Evolutionary conservation across 768 basidiomycete species (phyloP).

Genomic region (Solioccasus polychromus): DNA sequence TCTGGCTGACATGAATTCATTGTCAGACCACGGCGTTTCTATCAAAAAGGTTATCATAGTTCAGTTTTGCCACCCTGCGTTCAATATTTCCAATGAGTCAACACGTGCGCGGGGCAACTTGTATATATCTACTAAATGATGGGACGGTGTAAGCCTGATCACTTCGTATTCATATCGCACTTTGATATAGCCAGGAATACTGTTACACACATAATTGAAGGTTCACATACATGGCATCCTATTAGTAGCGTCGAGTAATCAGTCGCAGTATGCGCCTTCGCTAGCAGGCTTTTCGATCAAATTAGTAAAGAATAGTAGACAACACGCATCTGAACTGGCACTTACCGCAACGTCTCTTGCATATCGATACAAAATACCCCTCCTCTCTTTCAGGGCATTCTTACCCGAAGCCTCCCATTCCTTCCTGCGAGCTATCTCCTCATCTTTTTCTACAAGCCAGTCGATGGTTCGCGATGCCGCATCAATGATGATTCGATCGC

Average conservation of each 20-base stretch:
- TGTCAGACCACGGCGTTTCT: too few species aligned
- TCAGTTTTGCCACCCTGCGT: too few species aligned
- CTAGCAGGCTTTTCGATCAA: constrained; percentile 61
- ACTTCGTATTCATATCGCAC: too few species aligned
- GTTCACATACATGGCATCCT: too few species aligned
- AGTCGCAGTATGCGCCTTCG: constrained; percentile 82
- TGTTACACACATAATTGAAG: constrained; percentile 4
- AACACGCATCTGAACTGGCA: constrained; percentile 13
- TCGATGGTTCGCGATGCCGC: constrained; percentile 59
- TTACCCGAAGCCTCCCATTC: constrained; percentile 73
- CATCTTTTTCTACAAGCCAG: constrained; percentile 70
- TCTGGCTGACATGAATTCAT: too few species aligned
- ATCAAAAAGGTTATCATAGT: too few species aligned
- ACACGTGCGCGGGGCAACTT: too few species aligned
- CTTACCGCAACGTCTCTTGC: constrained; percentile 84
- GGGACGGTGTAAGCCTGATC: too few species aligned
- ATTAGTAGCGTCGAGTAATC: constrained; percentile 15
- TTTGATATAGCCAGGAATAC: background rate
- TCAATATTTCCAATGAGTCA: too few species aligned
- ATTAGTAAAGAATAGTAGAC: constrained; percentile 5
- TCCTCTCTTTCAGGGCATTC: constrained; percentile 59
- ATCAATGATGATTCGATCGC: constrained; percentile 77
- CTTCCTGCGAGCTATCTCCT: constrained; percentile 55
- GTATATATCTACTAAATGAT: too few species aligned
- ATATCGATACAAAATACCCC: constrained; percentile 77